Evolutionary conservation across 1,284 basidiomycete species (phyloP), one percentile per base, ranked within the genome.

Genomic region (Cryptococcus wingfieldii): DNA sequence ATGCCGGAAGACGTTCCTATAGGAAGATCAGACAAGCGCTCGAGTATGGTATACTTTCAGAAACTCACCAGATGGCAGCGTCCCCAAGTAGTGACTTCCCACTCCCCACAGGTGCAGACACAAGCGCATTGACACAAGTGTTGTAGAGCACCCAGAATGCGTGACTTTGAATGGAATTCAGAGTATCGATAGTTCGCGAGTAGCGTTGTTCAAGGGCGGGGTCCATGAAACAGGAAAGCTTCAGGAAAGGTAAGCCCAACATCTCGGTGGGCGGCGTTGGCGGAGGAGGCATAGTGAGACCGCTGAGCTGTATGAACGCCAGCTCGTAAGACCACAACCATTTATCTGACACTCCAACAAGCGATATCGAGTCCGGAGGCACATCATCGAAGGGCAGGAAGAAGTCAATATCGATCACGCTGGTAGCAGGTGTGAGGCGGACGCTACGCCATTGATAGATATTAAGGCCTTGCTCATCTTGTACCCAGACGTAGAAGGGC

Each of bases 401-500:
- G 68, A 97, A 95, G 47, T 91, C 86, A n/a, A 88, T 76, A 51
- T 86, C 80, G 42, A 90, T 69, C 45, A 16, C 81, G 69, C 31
- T 84, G 9, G 78, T 88, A n/a, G 81, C 80, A 61, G 84, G 83
- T 39, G 87, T 84, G 62, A 96, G 82, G 25, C 86, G 70, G 34
- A 93, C 77, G 66, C 86, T 85, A 1, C 86, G 80, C 62, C 89
- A 83, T 69, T 96, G 90, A n/a, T 95, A 81, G 65, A 98, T 96
- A 41, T 84, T 82, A 18, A 83, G 67, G 9, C 86, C 88, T 45
- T 88, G 82, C 37, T 87, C 82, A 67, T 95, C 91, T 77, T 98
- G 93, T 6, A 97, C 80, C 95, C 96, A 98, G 48, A 98, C 77
- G 85, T 92, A 96, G 78, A 98, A 97, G 1, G 91, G 88, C 74